Evolutionary conservation across 208 protist genomes (phyloP).

Genomic region (Leishmania arabica): DNA sequence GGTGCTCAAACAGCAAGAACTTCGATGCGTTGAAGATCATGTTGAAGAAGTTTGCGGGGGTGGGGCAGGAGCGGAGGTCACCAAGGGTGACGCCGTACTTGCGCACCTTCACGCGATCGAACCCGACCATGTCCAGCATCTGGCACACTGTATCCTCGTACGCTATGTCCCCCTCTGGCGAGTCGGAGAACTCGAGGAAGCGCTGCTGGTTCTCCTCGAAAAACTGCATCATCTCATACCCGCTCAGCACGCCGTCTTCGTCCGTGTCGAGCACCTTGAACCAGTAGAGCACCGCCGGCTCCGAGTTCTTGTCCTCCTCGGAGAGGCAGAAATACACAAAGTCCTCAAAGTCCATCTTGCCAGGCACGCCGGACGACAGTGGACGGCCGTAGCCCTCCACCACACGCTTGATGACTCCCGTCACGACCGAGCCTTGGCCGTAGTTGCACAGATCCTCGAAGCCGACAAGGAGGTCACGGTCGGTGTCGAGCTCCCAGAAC

Average conservation of each 20-base stretch:
- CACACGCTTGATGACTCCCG: slow-evolving; percentile 77
- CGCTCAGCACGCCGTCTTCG: slow-evolving; percentile 93
- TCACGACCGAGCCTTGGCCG: slow-evolving; percentile 67
- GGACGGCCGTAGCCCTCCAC: slow-evolving; percentile 71
- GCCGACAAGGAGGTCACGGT: slow-evolving; percentile 93
- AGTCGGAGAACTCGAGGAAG: slow-evolving; percentile 76
- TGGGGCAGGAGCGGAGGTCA: slow-evolving; percentile 90
- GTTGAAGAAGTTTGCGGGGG: slow-evolving; percentile 94
- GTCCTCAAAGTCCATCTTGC: slow-evolving; percentile 92
- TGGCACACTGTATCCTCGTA: slow-evolving; percentile 94
- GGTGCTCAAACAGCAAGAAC: slow-evolving; percentile 94
- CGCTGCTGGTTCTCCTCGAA: slow-evolving; percentile 93
- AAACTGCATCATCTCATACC: slow-evolving; percentile 94
- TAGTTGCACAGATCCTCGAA: slow-evolving; percentile 92
- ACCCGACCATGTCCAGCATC: slow-evolving; percentile 94
- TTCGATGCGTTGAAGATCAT: slow-evolving; percentile 95
- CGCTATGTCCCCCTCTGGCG: slow-evolving; percentile 54
- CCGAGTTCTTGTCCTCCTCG: slow-evolving; percentile 96
- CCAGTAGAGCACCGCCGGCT: slow-evolving; percentile 94
- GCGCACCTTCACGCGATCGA: slow-evolving; percentile 40
- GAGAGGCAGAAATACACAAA: slow-evolving; percentile 97
- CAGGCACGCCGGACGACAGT: slow-evolving; percentile 52
- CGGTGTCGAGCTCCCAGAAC: slow-evolving; percentile 98
- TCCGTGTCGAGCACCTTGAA: slow-evolving; percentile 94
- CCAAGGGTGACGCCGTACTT: slow-evolving; percentile 80